A percentile compares a stretch with the other conserved stretches of the same genome.
Evolutionary conservation across 2,329 filamentous ascomycete species (phyloP).

Genomic region (Xylariaceae sp.): DNA sequence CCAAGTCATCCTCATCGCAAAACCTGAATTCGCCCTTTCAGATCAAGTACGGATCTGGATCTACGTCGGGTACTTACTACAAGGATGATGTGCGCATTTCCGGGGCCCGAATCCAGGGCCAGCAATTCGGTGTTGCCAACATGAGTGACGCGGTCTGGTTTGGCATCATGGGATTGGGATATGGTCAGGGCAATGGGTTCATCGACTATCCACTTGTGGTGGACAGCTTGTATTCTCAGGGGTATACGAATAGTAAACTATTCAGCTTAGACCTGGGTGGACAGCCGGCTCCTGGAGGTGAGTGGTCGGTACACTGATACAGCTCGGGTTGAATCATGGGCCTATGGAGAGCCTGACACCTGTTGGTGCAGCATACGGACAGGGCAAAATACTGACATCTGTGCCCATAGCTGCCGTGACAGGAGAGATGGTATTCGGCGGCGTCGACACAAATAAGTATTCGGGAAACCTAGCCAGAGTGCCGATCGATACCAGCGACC

Average conservation of each 20-base stretch:
- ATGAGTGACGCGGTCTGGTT: conserved; percentile 43
- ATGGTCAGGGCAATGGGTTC: conserved; percentile 36
- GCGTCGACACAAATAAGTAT: conserved; percentile 49
- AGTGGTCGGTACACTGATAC: conserved; percentile 9
- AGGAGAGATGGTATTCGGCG: conserved; percentile 50
- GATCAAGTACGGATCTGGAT: conserved; percentile 34
- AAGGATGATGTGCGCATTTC: conserved; percentile 43
- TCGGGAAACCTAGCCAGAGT: conserved; percentile 40
- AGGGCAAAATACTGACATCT: background rate
- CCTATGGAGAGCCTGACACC: background rate
- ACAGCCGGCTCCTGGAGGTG: conserved; percentile 19
- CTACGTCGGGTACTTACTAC: conserved; percentile 40
- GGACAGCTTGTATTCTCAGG: conserved; percentile 42
- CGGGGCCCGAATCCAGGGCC: conserved; percentile 34
- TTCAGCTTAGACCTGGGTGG: conserved; percentile 48
- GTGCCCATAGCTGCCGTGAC: conserved; percentile 27
- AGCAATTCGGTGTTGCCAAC: conserved; percentile 47
- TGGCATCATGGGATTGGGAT: conserved; percentile 49
- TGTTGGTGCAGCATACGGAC: background rate
- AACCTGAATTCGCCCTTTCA: conserved; percentile 33
- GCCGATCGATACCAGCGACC: conserved; percentile 34
- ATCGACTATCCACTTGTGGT: conserved; percentile 49
- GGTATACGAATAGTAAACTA: conserved; percentile 43
- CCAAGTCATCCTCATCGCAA: conserved; percentile 35
- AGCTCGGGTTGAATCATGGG: background rate